Base-by-base conservation (phyloP, 164 flowering plant genomes). In the Litsea cubeba region DNA sequence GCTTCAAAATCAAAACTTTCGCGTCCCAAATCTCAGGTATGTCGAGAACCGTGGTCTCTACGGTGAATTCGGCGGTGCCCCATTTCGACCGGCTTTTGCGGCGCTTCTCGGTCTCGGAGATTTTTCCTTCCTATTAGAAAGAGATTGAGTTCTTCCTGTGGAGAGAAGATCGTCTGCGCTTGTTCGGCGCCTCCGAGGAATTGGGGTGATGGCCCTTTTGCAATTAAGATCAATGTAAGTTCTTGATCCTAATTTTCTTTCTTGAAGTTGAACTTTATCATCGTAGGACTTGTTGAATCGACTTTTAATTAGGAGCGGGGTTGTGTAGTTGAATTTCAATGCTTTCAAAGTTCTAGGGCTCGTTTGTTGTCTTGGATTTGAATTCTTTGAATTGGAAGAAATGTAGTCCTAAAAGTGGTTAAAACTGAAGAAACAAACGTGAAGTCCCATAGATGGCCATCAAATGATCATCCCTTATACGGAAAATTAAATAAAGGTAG, bases 141-240 rank as follows among this genome's bases (percentile, higher is more conserved):
- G 26, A 64, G 58, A 23, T 71, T 28, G 68, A 71, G 30, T 65
- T 78, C 60, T 26, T 25, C 66, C 69, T 64, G 20, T 15, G 14
- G 69, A 20, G 82, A 70, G 68, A 84, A 79, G 74, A 78, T 83
- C 67, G 82, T 81, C 49, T 88, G 91, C 76, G 87, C 86, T 65
- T 93, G 91, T 76, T 60, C 82, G 57, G 88, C 93, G 10, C 86
- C 91, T 69, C 82, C 89, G 0, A 76, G 76, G 65, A 80, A 81
- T 62, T 49, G 82, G 63, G 75, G 76, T 8, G 81, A 76, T 63
- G 80, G 75, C 3, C 46, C 78, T 26, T 74, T 79, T 32, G 26
- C 72, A 22, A 23, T 77, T 46, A 71, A 63, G 62, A 51, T 74
- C 50, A 54, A 77, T 72, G 84, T 76, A 58, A 74, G 76, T 26